Evolutionary conservation across 495 filamentous ascomycete species (phyloP), one percentile per base, ranked within the genome.

Genomic region (Glarea lozoyensis): DNA sequence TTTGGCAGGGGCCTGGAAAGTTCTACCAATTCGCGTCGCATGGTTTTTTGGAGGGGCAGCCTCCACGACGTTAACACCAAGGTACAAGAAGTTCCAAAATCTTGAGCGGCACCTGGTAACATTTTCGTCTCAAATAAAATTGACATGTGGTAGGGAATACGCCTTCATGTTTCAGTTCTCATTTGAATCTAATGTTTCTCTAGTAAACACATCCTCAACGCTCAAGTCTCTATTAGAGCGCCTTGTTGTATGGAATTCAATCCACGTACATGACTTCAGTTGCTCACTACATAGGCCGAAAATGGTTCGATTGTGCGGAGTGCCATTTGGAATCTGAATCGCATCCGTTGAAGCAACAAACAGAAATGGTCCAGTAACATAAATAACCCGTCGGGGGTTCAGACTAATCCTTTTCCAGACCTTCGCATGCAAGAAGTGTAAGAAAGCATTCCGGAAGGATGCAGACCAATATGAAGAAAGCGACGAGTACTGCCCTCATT

Each of bases 401-500:
- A n/a, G n/a, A n/a, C n/a, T n/a, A n/a, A n/a, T n/a, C n/a, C n/a
- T n/a, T n/a, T n/a, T n/a, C n/a, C n/a, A 56, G 53, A 47, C 59
- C 0, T 96, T 98, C 55, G 88, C 83, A 19, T 98, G 92, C 75
- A 98, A 98, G 46, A 98, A 98, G 68, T 98, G 92, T 78, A 86
- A 82, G 51, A 97, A 96, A 68, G 87, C 80, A 62, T 98, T 98
- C 72, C 83, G 92, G 35, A 98, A 97, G 66, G 84, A 96, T 54
- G 79, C 81, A 13, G 62, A 74, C 39, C 84, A 95, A 59, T 95
- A 94, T 57, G 92, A 98, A 54, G 93, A 96, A 50, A 86, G 86
- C 60, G 93, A 98, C 69, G 93, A 98, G 63, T 97, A 94, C 68
- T 97, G 92, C 67, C 93, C 92, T n/a, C 84, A 95, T 66, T 98